phyloP scores from a whole-genome alignment of 345 rosid genomes.

The Rhodamnia argentea region DNA sequence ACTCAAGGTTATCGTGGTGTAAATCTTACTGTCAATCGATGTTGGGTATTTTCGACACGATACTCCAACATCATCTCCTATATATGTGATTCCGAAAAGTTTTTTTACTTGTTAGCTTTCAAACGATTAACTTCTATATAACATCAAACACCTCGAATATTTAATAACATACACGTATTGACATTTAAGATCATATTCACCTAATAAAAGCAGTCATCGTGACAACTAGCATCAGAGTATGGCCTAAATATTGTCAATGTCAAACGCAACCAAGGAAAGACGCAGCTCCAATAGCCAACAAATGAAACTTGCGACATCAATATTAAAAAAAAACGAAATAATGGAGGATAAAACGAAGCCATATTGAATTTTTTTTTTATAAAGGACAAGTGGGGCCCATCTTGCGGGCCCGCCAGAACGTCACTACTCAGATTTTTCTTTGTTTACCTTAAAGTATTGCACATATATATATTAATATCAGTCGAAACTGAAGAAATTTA shows the following conservation, averaged over 20 bases:
- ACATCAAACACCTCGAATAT: background rate
- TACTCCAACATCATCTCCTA: background rate
- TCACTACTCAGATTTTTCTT: background rate
- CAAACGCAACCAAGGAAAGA: background rate
- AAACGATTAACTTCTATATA: background rate
- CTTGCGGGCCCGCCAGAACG: background rate
- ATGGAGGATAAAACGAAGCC: background rate
- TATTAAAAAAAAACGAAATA: background rate
- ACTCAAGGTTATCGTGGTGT: slow-evolving; percentile 37
- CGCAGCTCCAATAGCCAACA: background rate
- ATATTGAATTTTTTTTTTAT: background rate
- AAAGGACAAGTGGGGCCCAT: background rate
- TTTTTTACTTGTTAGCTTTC: background rate
- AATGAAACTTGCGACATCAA: background rate
- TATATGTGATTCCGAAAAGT: background rate
- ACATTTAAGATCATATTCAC: background rate
- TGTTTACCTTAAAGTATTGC: background rate
- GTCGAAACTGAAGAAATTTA: background rate
- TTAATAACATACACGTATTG: background rate
- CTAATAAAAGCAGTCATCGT: background rate
- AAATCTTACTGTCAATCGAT: too few relatives aligned
- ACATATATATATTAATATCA: background rate
- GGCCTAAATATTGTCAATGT: background rate
- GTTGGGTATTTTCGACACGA: too few relatives aligned
- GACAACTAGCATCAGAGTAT: background rate